phyloP scores from a whole-genome alignment of 1,284 basidiomycete species.

The Malassezia pachydermatis region DNA sequence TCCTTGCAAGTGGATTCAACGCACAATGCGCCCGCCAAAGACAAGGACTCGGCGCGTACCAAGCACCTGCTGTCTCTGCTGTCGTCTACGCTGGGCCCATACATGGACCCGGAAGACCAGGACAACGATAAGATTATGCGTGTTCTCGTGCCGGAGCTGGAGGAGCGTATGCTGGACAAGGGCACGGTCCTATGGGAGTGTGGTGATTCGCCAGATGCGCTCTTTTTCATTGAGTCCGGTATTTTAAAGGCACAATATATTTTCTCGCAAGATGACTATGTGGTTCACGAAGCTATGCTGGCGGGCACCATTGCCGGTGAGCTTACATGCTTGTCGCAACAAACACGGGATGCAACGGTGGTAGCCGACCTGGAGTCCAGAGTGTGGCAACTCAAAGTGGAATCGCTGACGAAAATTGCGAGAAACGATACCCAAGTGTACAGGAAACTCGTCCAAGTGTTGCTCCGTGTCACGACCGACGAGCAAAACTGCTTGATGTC shows the following conservation, averaged over 20 bases:
- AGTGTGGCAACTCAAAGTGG: slow-evolving; percentile 35
- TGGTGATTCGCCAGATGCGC: slow-evolving; percentile 63
- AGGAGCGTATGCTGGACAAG: slow-evolving; percentile 55
- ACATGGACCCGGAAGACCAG: not conserved
- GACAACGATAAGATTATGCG: slow-evolving; percentile 41
- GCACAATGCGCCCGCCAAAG: not conserved
- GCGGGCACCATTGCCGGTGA: slow-evolving; percentile 47
- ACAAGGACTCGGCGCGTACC: slow-evolving; percentile 4
- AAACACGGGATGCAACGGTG: slow-evolving; percentile 38
- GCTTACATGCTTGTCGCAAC: slow-evolving; percentile 31
- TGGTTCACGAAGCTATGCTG: slow-evolving; percentile 46
- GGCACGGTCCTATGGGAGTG: slow-evolving; percentile 64
- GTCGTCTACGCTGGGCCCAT: slow-evolving; percentile 11
- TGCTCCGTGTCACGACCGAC: slow-evolving; percentile 38
- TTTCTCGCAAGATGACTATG: slow-evolving; percentile 42
- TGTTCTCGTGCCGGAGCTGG: slow-evolving; percentile 61
- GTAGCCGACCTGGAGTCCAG: slow-evolving; percentile 36
- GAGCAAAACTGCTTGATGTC: slow-evolving; percentile 44
- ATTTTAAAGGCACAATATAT: slow-evolving; percentile 44
- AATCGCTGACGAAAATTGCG: slow-evolving; percentile 21
- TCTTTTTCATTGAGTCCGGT: slow-evolving; percentile 45
- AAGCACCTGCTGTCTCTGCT: not conserved
- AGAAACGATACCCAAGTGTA: slow-evolving; percentile 20
- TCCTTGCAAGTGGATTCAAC: slow-evolving; percentile 17
- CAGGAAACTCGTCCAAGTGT: slow-evolving; percentile 27